A percentile compares a stretch with the other conserved stretches of the same genome.
Evolutionary conservation across 2,329 filamentous ascomycete species (phyloP).

Genomic region (Trichoderma sp.): DNA sequence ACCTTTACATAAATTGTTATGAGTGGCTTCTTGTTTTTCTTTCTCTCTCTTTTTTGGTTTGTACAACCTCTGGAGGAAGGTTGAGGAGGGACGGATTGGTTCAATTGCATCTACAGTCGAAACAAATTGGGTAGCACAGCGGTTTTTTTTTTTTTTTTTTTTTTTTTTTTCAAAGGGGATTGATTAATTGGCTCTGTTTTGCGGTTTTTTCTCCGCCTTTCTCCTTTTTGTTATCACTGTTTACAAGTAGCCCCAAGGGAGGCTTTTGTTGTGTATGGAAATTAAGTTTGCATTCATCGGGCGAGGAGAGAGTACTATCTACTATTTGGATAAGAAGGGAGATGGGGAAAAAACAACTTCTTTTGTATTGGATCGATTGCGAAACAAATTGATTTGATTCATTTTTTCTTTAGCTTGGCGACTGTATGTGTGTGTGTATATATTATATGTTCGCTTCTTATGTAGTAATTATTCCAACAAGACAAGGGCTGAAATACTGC

Average conservation of each 20-base stretch:
- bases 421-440: background rate
- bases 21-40: background rate
- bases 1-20: constrained; percentile 15
- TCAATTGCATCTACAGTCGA: constrained; percentile 6
- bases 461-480: background rate
- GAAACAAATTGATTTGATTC: background rate
- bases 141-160: background rate
- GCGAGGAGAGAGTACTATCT: background rate
- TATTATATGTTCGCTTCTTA: constrained; percentile 4
- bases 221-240: background rate
- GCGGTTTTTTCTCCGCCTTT: background rate
- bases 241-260: background rate
- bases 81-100: background rate
- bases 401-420: background rate
- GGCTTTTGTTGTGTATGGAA: background rate
- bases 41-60: constrained; percentile 3
- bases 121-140: constrained; percentile 8
- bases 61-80: constrained; percentile 9
- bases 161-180: background rate
- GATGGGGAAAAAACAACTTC: background rate
- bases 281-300: constrained; percentile 8
- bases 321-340: background rate
- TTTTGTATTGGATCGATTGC: background rate
- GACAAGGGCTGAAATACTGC: background rate
- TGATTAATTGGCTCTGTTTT: background rate